phyloP scores from a whole-genome alignment of 345 rosid genomes.

The Bruguiera parviflora region DNA sequence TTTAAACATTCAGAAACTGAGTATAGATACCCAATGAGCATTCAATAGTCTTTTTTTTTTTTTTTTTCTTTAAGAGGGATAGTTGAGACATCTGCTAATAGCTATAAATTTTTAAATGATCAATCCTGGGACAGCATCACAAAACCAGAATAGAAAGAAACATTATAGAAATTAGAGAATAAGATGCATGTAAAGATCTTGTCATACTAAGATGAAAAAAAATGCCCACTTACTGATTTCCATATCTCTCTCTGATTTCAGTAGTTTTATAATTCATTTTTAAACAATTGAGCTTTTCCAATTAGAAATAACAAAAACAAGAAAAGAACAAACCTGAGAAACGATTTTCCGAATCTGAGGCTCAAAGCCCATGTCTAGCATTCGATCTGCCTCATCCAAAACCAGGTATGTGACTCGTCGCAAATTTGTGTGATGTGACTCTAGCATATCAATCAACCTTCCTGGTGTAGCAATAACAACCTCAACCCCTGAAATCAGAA shows the following conservation, averaged over 20 bases:
- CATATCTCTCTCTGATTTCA: too few relatives aligned
- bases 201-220: neutral
- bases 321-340: constrained; percentile 53
- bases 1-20: too few relatives aligned
- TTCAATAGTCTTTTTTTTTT: neutral
- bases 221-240: neutral
- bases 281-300: neutral
- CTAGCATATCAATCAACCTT: constrained; percentile 98
- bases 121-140: neutral
- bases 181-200: neutral
- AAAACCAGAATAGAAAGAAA: neutral
- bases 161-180: neutral
- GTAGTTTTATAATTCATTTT: too few relatives aligned
- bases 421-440: constrained; percentile 87
- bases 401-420: constrained; percentile 96
- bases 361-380: constrained; percentile 99
- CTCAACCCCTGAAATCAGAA: constrained; percentile 65
- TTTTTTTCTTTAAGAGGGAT: neutral
- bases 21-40: neutral
- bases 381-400: constrained; percentile 98
- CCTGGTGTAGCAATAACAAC: constrained; percentile 99
- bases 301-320: neutral
- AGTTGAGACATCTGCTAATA: neutral
- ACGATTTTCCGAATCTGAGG: constrained; percentile 93
- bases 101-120: neutral